Conservation (phyloP, 371 early-diverging fungal genomes). For the Mucor racemosus region DNA sequence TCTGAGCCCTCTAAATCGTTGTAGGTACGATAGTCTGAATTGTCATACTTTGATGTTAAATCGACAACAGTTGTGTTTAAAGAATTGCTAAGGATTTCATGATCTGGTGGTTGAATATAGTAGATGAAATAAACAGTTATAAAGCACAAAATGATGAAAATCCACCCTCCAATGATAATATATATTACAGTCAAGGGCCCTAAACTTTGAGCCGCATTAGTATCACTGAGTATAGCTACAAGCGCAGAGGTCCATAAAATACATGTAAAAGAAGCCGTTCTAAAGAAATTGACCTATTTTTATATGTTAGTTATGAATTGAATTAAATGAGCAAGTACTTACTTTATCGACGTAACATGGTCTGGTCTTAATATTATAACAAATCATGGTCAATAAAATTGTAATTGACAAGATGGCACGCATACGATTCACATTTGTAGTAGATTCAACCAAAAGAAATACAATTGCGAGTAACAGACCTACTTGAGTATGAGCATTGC, state of each 20-base stretch:
- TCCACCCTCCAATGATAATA: conserved; percentile 62
- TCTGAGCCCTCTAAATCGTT: background rate
- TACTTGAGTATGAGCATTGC: background rate
- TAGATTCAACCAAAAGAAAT: conserved; percentile 61
- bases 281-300: conserved; percentile 59
- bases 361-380: conserved; percentile 62
- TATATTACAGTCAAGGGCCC: conserved; percentile 56
- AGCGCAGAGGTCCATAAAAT: conserved; percentile 62
- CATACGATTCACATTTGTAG: conserved; percentile 55
- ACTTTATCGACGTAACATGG: conserved; percentile 67
- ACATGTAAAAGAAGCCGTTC: conserved; percentile 63
- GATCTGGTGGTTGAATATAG: conserved; percentile 34
- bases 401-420: conserved; percentile 61
- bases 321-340: background rate
- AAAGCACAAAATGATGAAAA: conserved; percentile 53
- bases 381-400: conserved; percentile 63
- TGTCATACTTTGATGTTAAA: background rate
- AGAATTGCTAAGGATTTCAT: background rate
- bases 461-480: conserved; percentile 60
- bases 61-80: background rate
- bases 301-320: background rate
- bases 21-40: background rate
- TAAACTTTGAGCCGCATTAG: conserved; percentile 46
- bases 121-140: conserved; percentile 49
- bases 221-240: conserved; percentile 57